Percentiles rank a stretch among this genome's conserved stretches.
Conservation (phyloP, 345 rosid genomes). For the Salix koriyanagi region DNA sequence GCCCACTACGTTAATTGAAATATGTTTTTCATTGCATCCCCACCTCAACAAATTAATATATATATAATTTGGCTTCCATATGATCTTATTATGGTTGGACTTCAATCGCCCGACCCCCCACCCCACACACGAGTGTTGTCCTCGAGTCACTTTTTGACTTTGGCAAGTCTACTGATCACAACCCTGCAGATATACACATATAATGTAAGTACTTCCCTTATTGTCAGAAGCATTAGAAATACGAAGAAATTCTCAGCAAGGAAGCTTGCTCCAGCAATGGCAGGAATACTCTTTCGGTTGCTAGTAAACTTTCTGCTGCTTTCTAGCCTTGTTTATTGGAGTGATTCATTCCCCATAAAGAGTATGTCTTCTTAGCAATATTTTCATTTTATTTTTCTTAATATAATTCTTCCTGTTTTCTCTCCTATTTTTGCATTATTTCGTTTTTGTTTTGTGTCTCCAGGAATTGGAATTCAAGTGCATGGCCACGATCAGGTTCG, state of each 20-base stretch:
- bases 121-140: not conserved
- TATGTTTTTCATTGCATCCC: not conserved
- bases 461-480: conserved; percentile 46
- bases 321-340: conserved; percentile 26
- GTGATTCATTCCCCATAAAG: conserved; percentile 35
- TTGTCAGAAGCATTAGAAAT: not conserved
- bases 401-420: not conserved
- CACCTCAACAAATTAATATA: not conserved
- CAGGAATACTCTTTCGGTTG: conserved; percentile 28
- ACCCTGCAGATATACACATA: conserved; percentile 2
- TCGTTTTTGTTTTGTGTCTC: not conserved
- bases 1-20: not conserved
- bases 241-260: not conserved
- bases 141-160: conserved; percentile 24
- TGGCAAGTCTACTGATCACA: not conserved
- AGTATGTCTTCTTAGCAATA: conserved; percentile 26
- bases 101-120: conserved; percentile 6
- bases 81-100: not conserved
- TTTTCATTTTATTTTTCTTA: not conserved
- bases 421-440: no score
- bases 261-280: conserved; percentile 32
- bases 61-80: not conserved
- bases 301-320: conserved; percentile 32
- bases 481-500: conserved; percentile 25
- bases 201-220: conserved; percentile 5